phyloP scores from a whole-genome alignment of 2,329 filamentous ascomycete species.

The Colletotrichum orbiculare region DNA sequence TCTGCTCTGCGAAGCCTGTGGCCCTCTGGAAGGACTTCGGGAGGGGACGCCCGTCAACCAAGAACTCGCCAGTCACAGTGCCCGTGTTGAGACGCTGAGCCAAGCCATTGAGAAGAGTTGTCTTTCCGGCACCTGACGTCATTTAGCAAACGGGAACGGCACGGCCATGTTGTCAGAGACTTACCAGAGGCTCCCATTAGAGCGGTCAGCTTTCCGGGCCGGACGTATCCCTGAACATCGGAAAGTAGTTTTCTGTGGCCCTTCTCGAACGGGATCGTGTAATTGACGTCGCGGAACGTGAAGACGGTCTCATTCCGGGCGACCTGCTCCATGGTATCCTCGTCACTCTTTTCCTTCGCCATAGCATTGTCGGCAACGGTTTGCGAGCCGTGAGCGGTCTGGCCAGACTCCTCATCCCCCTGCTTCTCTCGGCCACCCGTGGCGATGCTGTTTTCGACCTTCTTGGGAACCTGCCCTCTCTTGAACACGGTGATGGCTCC shows the following conservation, averaged over 20 bases:
- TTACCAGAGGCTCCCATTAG: conserved; percentile 73
- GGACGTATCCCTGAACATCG: conserved; percentile 85
- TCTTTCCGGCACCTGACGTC: conserved; percentile 69
- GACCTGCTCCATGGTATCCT: conserved; percentile 57
- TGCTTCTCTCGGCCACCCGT: conserved; percentile 55
- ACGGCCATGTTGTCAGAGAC: not conserved
- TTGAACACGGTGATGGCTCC: conserved; percentile 72
- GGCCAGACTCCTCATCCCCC: conserved; percentile 62
- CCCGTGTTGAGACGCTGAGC: conserved; percentile 82
- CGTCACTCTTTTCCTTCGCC: conserved; percentile 39
- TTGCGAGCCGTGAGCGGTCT: conserved; percentile 63
- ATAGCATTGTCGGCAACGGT: conserved; percentile 61
- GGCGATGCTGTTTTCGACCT: conserved; percentile 67
- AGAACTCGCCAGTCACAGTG: conserved; percentile 79
- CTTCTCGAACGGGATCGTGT: conserved; percentile 65
- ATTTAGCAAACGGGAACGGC: not conserved
- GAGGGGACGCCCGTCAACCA: conserved; percentile 79
- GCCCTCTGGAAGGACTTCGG: conserved; percentile 83
- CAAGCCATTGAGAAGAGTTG: conserved; percentile 78
- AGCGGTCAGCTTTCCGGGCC: conserved; percentile 82
- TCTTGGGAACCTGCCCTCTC: conserved; percentile 70
- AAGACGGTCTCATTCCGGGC: conserved; percentile 71
- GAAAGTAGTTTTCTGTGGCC: conserved; percentile 77
- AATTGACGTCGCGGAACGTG: conserved; percentile 63
- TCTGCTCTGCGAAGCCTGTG: conserved; percentile 76